These are phyloP conservation scores for Litsea cubeba DNA, from an alignment of 164 flowering plant species.

Conservation along the genomic window DNA sequence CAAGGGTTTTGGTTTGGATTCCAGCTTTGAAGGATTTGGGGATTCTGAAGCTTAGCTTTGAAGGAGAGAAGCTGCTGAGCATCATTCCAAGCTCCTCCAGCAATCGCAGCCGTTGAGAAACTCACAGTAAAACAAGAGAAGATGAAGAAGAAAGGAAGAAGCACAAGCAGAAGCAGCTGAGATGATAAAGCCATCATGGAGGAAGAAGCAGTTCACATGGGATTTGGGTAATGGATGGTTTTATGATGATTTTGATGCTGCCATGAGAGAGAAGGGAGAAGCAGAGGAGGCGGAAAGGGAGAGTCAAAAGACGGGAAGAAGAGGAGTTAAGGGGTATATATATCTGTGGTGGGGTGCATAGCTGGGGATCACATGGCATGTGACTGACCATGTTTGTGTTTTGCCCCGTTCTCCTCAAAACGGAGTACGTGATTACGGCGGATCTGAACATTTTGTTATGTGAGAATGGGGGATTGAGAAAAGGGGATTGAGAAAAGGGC, in stretches of 20 bases:
- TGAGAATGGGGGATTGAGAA: too few relatives aligned
- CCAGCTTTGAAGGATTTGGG: slow-evolving; percentile 6
- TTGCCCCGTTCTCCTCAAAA: not conserved
- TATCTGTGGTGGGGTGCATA: slow-evolving; percentile 37
- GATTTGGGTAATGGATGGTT: slow-evolving; percentile 21
- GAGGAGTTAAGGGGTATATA: slow-evolving; percentile 13
- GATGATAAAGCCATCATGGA: not conserved
- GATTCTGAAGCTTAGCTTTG: slow-evolving; percentile 1
- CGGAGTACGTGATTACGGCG: not conserved
- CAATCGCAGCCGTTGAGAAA: not conserved
- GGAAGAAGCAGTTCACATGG: slow-evolving; percentile 10
- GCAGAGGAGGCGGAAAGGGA: not conserved
- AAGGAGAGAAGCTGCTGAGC: slow-evolving; percentile 6
- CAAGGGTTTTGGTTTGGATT: not conserved
- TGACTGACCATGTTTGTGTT: slow-evolving; percentile 26
- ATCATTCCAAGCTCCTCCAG: not conserved
- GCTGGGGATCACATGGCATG: slow-evolving; percentile 66
- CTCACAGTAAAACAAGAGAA: not conserved
- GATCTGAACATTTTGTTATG: not conserved
- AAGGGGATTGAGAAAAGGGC: too few relatives aligned
- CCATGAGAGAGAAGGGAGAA: not conserved
- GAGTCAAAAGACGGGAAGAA: slow-evolving; percentile 10
- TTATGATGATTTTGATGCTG: slow-evolving; percentile 2
- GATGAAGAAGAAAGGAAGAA: not conserved
- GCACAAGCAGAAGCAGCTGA: too few relatives aligned